Evolutionary conservation across 2,329 filamentous ascomycete species (phyloP).

Genomic region (Fusarium sp.): DNA sequence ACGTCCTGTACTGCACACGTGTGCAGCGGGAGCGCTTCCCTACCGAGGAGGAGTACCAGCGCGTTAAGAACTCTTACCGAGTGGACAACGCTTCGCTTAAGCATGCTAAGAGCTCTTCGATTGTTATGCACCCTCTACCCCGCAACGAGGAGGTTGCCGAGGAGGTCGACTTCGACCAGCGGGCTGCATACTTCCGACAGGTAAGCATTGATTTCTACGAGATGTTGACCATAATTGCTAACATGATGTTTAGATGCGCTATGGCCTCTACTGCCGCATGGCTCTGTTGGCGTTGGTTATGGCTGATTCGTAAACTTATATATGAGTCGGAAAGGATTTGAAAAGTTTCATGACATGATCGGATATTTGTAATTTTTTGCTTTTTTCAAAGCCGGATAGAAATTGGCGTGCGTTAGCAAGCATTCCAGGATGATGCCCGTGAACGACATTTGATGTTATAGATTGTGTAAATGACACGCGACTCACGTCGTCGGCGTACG

Average conservation of each 20-base stretch:
- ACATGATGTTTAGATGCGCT: constrained; percentile 79
- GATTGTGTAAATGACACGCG: constrained; percentile 41
- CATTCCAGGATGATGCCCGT: constrained; percentile 45
- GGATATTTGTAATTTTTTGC: constrained; percentile 36
- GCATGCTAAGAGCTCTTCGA: constrained; percentile 91
- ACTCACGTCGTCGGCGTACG: constrained; percentile 45
- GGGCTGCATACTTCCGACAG: constrained; percentile 99
- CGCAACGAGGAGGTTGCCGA: constrained; percentile 93
- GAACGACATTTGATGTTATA: constrained; percentile 46
- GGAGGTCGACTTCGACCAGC: constrained; percentile 97
- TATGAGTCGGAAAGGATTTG: constrained; percentile 19
- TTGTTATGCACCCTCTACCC: constrained; percentile 95
- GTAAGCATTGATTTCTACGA: constrained; percentile 64
- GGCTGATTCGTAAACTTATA: constrained; percentile 52
- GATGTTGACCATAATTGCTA: constrained; percentile 17
- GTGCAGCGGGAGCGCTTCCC: constrained; percentile 97
- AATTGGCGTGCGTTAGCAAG: constrained; percentile 46
- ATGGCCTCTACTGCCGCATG: constrained; percentile 98
- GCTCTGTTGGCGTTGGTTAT: constrained; percentile 94
- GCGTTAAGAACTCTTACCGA: constrained; percentile 87
- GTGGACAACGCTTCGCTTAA: constrained; percentile 92
- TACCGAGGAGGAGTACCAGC: constrained; percentile 83
- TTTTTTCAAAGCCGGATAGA: constrained; percentile 46
- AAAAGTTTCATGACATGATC: constrained; percentile 38
- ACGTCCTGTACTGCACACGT: constrained; percentile 96